Base-by-base conservation (phyloP, 2,329 filamentous ascomycete genomes). In the Pezicula carpinea region DNA sequence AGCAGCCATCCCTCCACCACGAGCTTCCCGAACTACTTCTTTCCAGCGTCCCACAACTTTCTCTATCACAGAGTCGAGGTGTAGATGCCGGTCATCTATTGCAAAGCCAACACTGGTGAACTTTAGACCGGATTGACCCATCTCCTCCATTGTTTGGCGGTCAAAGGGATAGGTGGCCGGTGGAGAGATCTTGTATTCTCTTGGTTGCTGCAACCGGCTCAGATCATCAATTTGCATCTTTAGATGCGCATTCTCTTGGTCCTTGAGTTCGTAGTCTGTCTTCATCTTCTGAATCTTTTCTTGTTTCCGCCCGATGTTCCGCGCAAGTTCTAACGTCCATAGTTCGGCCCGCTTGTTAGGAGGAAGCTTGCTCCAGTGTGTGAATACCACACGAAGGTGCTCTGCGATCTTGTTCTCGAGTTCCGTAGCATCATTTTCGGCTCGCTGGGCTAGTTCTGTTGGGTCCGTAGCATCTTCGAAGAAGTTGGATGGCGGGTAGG, bases 301-400 rank as follows among this genome's bases (percentile, higher is more conserved):
- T 4, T 73, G 64, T 46, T 78, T 78, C 50, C 80, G 72, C 5
- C 78, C 77, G 2, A 83, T 69, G 23, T 74, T 71, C n/a, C 81
- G 70, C 0, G 81, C 81, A 33, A 85, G 66, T 59, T 83, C 80
- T 31, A 85, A 61, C 5, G 73, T 66, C 81, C 81, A 85, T 6
- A 83, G 70, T 53, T 83, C 78, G 21, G 71, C 71, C 44, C 77
- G 75, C 18, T 78, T 73, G 31, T 78, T 75, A 2, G 64, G 54
- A 0, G 82, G 67, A 21, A 93, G 71, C 2, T 72, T 72, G 43
- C 79, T 79, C 91, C 91, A 97, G 35, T 88, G 84, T 6, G 77
- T 75, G 63, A 83, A 95, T 0, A 88, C 83, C 13, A 83, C 80
- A n/a, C 86, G 78, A 5, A 96, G 66, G 63, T 97, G 92, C 48